Base-by-base conservation (phyloP, 371 early-diverging fungal species). In the Phascolomyces articulosus region DNA sequence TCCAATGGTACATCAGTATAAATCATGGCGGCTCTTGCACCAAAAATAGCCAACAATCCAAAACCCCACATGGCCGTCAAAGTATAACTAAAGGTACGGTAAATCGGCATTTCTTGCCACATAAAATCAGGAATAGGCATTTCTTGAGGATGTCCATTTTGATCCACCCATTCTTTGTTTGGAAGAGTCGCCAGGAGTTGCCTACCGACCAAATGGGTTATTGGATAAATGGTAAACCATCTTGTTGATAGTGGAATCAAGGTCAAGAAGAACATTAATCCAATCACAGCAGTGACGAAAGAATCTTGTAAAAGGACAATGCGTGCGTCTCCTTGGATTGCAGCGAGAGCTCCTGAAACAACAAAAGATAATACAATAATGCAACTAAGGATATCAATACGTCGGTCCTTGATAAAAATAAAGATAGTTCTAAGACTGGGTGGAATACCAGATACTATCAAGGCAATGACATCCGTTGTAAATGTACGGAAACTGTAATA, bases 371-470 rank as follows among this genome's bases (percentile, higher is more conserved):
- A 38, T 4, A 82, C 70, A 63, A 74, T 68, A 20, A 85, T 67
- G 48, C 70, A 64, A 1, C 81, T 80, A 15, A 85, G 51, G 23
- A 77, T 62, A 69, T 85, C 81, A n/a, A 85, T 34, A 27, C 53
- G 62, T 40, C 72, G 63, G 16, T 55, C 26, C 28, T 66, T 54
- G 44, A 71, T 41, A 28, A 78, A 69, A 2, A 51, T 67, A 49
- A 66, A 61, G 21, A 79, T 55, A 18, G 71, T 72, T 44, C 51
- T 62, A 16, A 85, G 40, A 23, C 79, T 53, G 13, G 85, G 82
- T 21, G 85, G 85, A 24, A 80, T 71, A 58, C 85, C 75, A 23
- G 85, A 85, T n/a, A 82, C 40, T n/a, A 85, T 34, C 40, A 85
- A 57, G 0, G 85, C 82, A 31, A 74, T 60, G 20, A 85, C 10